phyloP scores from a whole-genome alignment of 2,329 filamentous ascomycete genomes.

The Samsoniella hepiali region DNA sequence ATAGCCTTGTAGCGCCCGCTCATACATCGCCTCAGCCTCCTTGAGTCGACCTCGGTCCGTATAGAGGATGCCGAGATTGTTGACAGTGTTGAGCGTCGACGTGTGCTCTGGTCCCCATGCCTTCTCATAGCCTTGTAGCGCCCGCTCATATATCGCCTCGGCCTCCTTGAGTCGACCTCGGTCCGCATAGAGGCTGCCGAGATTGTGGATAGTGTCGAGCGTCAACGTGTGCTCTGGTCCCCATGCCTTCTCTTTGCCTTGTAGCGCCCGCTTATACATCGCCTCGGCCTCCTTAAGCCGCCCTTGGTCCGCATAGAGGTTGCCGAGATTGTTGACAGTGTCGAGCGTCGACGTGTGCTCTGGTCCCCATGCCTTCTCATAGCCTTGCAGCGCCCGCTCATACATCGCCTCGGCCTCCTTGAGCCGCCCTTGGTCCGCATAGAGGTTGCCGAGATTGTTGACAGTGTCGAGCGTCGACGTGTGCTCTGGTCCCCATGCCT shows the following conservation, averaged over 20 bases:
- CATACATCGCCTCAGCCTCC: conserved; percentile 28
- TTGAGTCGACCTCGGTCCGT: conserved; percentile 12
- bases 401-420: conserved; percentile 32
- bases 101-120: conserved; percentile 20
- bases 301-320: background rate
- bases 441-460: too few species aligned
- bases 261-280: conserved; percentile 30
- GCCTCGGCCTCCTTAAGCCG: conserved; percentile 23
- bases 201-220: conserved; percentile 26
- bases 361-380: conserved; percentile 24
- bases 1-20: conserved; percentile 28
- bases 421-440: too few species aligned
- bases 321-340: conserved; percentile 25
- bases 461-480: too few species aligned
- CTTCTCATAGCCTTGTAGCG: conserved; percentile 28
- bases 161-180: conserved; percentile 17
- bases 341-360: conserved; percentile 23
- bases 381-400: conserved; percentile 28
- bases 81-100: conserved; percentile 25
- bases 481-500: too few species aligned
- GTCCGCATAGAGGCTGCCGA: background rate
- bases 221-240: conserved; percentile 23
- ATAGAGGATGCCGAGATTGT: conserved; percentile 20
- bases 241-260: conserved; percentile 26
- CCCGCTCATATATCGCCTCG: conserved; percentile 30